Evolutionary conservation across 305 asterid species (phyloP), one percentile per base, ranked within the genome.

Genomic region (Plantago lanceolata): DNA sequence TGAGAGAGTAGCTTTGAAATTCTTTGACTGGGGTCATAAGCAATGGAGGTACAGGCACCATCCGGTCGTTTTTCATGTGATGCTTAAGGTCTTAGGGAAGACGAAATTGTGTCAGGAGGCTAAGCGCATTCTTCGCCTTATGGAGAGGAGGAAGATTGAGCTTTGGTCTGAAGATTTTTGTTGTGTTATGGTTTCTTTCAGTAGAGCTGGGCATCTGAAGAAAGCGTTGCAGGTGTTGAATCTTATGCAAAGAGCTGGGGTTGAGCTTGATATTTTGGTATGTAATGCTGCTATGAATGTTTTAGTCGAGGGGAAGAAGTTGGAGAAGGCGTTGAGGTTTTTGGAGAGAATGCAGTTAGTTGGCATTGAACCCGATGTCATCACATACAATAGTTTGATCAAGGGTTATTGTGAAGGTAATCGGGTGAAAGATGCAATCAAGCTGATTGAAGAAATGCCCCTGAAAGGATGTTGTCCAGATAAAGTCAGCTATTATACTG

Each of bases 31-130:
- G 98, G 98, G 96, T 48, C 89, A 84, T 67, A 67, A 85, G 81
- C 98, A 89, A 75, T 92, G 97, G 98, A 75, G 96, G 14, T 92
- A 92, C 66, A 78, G 78, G 61, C 98, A 89, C 63, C 74, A 87
- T 68, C 85, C 84, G 12, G 55, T 81, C 20, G 94, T 87, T 61
- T 92, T 87, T 75, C 83, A 80, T 74, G 81, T 67, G 56, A 82
- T 92, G 96, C 97, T 92, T 62, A 78, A 77, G 63, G 76, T 85
- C 72, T 84, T 92, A 14, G 74, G 94, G 60, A 89, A 76, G 82
- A 92, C 97, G 49, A 89, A 87, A 78, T 67, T 92, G 76, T 92
- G 98, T 43, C 97, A 92, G 74, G 96, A 91, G 64, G 97, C 97
- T 60, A 87, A 82, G 78, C 88, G 97, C 21, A 74, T 89, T 74